Evolutionary conservation across 305 asterid genomes (phyloP).

Genomic region (Fraxinus velutina): DNA sequence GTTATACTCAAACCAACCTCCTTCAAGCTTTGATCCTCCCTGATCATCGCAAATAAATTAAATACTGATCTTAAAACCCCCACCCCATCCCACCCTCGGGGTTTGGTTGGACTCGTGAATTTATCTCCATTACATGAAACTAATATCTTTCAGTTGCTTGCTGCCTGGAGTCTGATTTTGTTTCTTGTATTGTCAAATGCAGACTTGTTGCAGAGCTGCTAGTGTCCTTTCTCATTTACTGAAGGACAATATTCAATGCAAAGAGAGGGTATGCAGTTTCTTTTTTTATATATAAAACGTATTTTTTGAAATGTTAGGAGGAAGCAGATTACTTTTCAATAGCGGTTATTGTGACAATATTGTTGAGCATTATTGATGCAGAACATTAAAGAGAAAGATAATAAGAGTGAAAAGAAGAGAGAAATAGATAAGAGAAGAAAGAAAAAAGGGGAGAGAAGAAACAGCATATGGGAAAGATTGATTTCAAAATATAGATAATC

Average conservation of each 20-base stretch:
- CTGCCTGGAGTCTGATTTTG: conserved; percentile 3
- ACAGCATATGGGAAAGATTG: background rate
- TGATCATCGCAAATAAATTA: background rate
- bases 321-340: background rate
- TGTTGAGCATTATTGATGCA: background rate
- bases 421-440: background rate
- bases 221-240: conserved; percentile 80
- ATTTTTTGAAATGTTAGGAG: background rate
- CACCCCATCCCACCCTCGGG: background rate
- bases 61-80: background rate
- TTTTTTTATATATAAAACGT: background rate
- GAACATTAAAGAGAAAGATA: background rate
- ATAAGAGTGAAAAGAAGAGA: background rate
- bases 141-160: conserved; percentile 15
- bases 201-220: conserved; percentile 98
- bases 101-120: conserved; percentile 2
- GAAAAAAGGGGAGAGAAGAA: background rate
- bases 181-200: conserved; percentile 26
- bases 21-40: background rate
- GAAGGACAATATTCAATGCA: conserved; percentile 76
- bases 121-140: background rate
- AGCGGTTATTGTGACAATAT: background rate
- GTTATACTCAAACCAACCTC: background rate
- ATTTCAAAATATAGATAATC: background rate
- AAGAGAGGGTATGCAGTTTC: conserved; percentile 62